Base-by-base conservation (phyloP, 2,329 filamentous ascomycete genomes). In the Stagonosporopsis chrysanthemi region DNA sequence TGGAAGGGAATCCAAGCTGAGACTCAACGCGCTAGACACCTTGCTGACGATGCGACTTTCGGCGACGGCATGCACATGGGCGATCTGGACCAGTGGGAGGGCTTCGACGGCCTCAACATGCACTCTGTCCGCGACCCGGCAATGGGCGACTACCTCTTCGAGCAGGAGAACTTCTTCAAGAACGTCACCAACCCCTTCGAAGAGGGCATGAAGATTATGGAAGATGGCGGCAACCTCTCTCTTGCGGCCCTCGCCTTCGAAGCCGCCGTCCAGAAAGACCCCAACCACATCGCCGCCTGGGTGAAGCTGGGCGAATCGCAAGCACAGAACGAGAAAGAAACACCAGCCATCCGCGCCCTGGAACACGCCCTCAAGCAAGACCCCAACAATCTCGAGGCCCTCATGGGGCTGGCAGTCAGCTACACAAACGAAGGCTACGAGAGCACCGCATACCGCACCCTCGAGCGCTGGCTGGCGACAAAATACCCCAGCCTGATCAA, bases 371-470 rank as follows among this genome's bases (percentile, higher is more conserved):
- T 97, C 62, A 94, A 93, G 76, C 82, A 95, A 26, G 93, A 98
- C 69, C 89, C 92, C 0, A 88, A 87, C 69, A 97, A 97, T 73
- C 84, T 96, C 19, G 86, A 91, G 58, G 94, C 93, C 0, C 84
- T 99, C 42, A 98, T 99, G 94, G 93, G 92, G 1, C 82, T 99
- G 49, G 92, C 94, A 14, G 94, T 99, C 19, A 96, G 91, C 5
- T 99, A 99, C 78, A 99, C 95, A 44, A 99, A 99, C 79, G 95
- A 99, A 80, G 95, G 94, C 61, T 99, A 98, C 79, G 95, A 99
- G 78, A 94, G 90, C 72, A 96, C 93, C 19, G 94, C 95, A 44
- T 99, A 98, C 82, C 88, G 94, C 52, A 98, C 94, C 9, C 84
- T 99, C 14, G 95, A 99, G 80, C 90, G 94, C 64, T 99, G 95